Base-by-base conservation (phyloP, 2,329 filamentous ascomycete genomes). In the Penicillium sp. region DNA sequence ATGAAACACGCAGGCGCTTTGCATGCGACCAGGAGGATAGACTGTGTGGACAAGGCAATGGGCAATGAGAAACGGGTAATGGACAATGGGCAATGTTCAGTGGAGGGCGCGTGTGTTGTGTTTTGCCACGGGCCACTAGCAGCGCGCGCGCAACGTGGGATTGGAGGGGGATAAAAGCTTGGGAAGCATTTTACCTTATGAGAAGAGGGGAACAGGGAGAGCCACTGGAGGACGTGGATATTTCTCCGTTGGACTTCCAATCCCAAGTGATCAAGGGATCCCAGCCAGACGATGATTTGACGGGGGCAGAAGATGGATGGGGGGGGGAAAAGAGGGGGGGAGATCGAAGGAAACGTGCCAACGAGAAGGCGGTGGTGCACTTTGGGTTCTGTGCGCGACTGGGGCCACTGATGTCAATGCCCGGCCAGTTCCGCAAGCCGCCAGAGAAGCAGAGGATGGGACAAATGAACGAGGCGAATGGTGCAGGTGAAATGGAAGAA, bases 71-170 rank as follows among this genome's bases (percentile, higher is more conserved):
- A 20, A 37, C 31, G 49, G 35, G 42, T 45, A 45, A 12, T 15
- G 39, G 45, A 43, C 37, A 50, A 37, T 22, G 42, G 25, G 34
- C 28, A 54, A 50, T n/a, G 35, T 25, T 34, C 43, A 41, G 56
- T 47, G 31, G 43, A 47, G 35, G 37, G 59, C 53, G 63, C 63
- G 65, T 58, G 66, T 61, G 64, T 68, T 67, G 62, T 66, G 62
- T 69, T 67, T 65, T 65, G 60, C 42, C 60, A 66, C 60, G 62
- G 51, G 55, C 47, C 54, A 61, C 41, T 50, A 52, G 56, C 54
- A 58, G 50, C 57, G 65, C 63, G 59, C 63, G 62, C 63, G 58
- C 59, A 63, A 66, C 58, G 63, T 66, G 63, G 65, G 61, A 65
- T 63, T 65, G 63, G 63, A 60, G 61, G 42, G 53, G 54, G 59